Percentiles rank a stretch among this genome's conserved stretches.
Evolutionary conservation across 495 filamentous ascomycete genomes (phyloP).

Genomic region (Neurospora sp.): DNA sequence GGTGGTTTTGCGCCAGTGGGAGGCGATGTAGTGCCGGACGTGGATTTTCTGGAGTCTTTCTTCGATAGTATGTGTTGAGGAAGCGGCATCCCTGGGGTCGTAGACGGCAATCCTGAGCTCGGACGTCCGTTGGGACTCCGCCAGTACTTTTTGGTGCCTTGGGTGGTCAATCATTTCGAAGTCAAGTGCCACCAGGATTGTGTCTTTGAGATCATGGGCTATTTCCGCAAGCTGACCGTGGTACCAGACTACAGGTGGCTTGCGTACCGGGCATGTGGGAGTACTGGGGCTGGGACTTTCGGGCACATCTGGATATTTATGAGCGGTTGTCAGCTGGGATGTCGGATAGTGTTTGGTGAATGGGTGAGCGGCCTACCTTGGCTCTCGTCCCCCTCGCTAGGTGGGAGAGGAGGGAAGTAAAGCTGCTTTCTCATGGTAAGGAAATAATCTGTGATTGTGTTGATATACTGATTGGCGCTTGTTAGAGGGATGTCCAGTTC

Average conservation of each 20-base stretch:
- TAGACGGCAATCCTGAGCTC: neutral
- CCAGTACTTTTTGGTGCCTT: neutral
- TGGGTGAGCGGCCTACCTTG: neutral
- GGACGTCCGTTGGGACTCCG: neutral
- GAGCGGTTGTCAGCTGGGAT: neutral
- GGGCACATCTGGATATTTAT: neutral
- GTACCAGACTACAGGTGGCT: neutral
- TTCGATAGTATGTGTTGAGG: neutral
- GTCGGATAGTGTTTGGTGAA: neutral
- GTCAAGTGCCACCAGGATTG: neutral
- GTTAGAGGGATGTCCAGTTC: rapidly evolving
- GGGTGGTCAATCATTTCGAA: neutral
- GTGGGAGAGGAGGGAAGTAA: neutral
- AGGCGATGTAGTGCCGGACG: neutral
- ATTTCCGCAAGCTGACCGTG: neutral
- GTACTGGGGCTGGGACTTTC: neutral
- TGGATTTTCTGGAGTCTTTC: neutral
- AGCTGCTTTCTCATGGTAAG: neutral
- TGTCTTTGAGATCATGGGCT: neutral
- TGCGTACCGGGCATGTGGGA: neutral
- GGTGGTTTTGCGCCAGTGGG: neutral
- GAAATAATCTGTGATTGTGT: neutral
- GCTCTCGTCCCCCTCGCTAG: neutral
- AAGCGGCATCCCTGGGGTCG: neutral
- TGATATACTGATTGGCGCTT: neutral